Conservation (phyloP, 768 basidiomycete species). For the Ramaria sp. region DNA sequence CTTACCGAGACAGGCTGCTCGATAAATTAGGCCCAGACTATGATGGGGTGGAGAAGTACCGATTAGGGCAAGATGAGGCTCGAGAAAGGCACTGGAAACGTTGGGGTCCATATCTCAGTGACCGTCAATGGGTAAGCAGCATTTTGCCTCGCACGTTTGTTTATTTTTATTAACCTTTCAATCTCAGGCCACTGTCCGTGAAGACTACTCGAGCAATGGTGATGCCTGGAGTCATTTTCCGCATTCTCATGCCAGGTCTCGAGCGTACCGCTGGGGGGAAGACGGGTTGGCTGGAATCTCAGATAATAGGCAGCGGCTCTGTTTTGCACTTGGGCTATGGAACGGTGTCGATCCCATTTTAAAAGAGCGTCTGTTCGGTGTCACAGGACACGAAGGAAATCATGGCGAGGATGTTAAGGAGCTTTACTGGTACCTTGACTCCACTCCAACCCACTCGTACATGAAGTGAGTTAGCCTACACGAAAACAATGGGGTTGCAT, state of each 20-base stretch:
- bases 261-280: conserved; percentile 98
- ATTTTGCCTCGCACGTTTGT: background rate
- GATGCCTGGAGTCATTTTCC: conserved; percentile 96
- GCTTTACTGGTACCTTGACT: conserved; percentile 96
- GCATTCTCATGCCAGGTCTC: conserved; percentile 84
- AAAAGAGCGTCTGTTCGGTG: conserved; percentile 93
- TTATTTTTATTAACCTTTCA: conserved; percentile 13
- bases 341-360: conserved; percentile 90
- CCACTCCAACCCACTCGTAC: conserved; percentile 97
- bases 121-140: conserved; percentile 86
- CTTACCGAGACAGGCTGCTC: conserved; percentile 57
- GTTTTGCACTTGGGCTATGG: conserved; percentile 88
- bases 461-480: conserved; percentile 54
- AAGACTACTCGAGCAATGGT: conserved; percentile 95
- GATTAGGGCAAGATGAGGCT: conserved; percentile 73
- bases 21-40: conserved; percentile 60
- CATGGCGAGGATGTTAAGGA: conserved; percentile 99
- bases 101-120: conserved; percentile 97
- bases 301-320: conserved; percentile 92
- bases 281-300: conserved; percentile 96
- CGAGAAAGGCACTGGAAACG: conserved; percentile 92
- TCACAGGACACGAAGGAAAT: conserved; percentile 95
- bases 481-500: background rate
- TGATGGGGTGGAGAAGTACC: conserved; percentile 70
- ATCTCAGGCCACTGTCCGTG: conserved; percentile 86